Percentiles rank a stretch among this genome's conserved stretches.
Evolutionary conservation across 2,329 filamentous ascomycete genomes (phyloP).

Genomic region (Venturiaceae sp.): DNA sequence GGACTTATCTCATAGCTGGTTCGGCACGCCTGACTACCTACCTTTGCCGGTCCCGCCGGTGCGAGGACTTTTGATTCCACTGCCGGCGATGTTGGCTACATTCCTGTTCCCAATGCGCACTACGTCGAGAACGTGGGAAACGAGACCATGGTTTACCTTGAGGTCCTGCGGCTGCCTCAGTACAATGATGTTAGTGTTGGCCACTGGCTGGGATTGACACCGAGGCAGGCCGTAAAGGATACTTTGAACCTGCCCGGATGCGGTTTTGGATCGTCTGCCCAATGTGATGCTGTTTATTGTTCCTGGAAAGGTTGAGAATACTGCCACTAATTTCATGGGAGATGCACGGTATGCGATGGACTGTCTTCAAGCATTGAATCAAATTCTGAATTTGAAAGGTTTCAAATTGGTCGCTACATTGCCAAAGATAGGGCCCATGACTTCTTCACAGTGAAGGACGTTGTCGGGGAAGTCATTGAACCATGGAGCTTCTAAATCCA

Average conservation of each 20-base stretch:
- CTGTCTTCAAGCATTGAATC: too few relatives aligned
- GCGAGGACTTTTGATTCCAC: slow-evolving; percentile 69
- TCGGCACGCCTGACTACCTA: slow-evolving; percentile 50
- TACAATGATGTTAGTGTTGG: slow-evolving; percentile 66
- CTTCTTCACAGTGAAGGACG: too few relatives aligned
- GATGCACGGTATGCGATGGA: background rate
- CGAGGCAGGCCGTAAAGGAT: slow-evolving; percentile 38
- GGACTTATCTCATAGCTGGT: slow-evolving; percentile 69
- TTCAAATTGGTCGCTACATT: too few relatives aligned
- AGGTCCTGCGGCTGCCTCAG: slow-evolving; percentile 64
- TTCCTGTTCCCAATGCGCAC: slow-evolving; percentile 67
- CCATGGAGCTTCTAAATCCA: too few relatives aligned
- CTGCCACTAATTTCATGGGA: background rate
- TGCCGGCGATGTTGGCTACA: slow-evolving; percentile 66
- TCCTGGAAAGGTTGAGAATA: background rate
- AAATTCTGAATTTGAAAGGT: too few relatives aligned
- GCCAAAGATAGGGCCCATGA: too few relatives aligned
- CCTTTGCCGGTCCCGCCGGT: slow-evolving; percentile 61
- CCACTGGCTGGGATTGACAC: slow-evolving; percentile 67
- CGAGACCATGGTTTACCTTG: slow-evolving; percentile 64
- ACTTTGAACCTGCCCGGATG: background rate
- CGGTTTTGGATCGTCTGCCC: slow-evolving; percentile 57
- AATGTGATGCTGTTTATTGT: slow-evolving; percentile 18
- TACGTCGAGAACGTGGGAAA: slow-evolving; percentile 76
- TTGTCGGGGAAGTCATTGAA: too few relatives aligned